Conservation (phyloP, 768 basidiomycete species). For the Postia placenta region DNA sequence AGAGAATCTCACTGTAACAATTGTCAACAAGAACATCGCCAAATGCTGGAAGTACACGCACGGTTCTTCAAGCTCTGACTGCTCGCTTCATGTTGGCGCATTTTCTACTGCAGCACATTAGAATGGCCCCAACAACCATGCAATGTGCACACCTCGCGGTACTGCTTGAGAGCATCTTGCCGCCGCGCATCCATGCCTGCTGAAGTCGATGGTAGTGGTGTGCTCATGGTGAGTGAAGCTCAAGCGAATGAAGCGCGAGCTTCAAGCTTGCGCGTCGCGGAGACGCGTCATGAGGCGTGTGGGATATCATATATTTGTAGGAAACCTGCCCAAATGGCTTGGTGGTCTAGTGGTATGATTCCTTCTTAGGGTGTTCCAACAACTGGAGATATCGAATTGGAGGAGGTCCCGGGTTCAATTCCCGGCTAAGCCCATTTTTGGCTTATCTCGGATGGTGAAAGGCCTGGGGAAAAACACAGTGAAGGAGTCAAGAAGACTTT, state of each 20-base stretch:
- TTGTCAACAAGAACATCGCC: not conserved
- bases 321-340: slow-evolving; percentile 3
- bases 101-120: slow-evolving; percentile 60
- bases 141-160: slow-evolving; percentile 54
- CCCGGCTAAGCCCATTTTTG: slow-evolving; percentile 72
- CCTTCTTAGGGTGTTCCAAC: slow-evolving; percentile 12
- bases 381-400: slow-evolving; percentile 27
- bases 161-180: slow-evolving; percentile 67
- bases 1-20: slow-evolving; percentile 75
- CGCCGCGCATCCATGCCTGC: slow-evolving; percentile 65
- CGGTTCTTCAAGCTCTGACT: slow-evolving; percentile 88
- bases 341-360: slow-evolving; percentile 19
- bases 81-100: slow-evolving; percentile 83
- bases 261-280: slow-evolving; percentile 1
- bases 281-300: not conserved
- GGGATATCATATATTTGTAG: not conserved
- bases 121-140: not conserved
- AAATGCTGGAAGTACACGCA: slow-evolving; percentile 34
- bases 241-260: not conserved
- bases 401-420: slow-evolving; percentile 90
- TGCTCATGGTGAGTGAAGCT: slow-evolving; percentile 11
- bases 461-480: too few species aligned
- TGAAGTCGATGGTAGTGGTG: slow-evolving; percentile 22
- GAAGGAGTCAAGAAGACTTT: too few species aligned
- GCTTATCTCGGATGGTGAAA: too few species aligned